Base-by-base conservation (phyloP, 1,284 basidiomycete genomes). In the Calocybe gambosa region DNA sequence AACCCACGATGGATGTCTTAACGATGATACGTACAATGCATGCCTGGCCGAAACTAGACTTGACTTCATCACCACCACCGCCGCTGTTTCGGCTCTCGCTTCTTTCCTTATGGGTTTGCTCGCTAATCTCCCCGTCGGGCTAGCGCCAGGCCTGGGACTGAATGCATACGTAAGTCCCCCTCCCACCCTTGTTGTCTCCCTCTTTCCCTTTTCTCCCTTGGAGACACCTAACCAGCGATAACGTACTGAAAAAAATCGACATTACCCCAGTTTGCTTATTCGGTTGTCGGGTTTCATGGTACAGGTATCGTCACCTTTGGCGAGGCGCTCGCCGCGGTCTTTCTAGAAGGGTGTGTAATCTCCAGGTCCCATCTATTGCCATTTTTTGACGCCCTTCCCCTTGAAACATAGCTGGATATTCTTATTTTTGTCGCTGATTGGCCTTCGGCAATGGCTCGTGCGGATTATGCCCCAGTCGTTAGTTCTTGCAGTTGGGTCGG, bases 361-460 rank as follows among this genome's bases (percentile, higher is more conserved):
- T 12, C 25, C 6, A 15, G 28, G 13, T 29, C 74, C 12, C 6
- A 3, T 58, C 15, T 16, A 18, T n/a, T 5, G n/a, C 1, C 21
- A 21, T 42, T 39, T 26, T 28, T 46, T 49, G 34, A 23, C 35
- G 35, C 20, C 44, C 12, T 19, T 26, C 21, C 25, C 15, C 39
- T 15, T 28, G 47, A 50, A 81, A 9, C 5, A 37, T 16, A 52
- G 85, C 33, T 89, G 89, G 82, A 69, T 94, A 39, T 94, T 94
- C 72, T 77, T 93, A 54, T 58, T 85, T 56, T 73, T 94, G 15
- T 92, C 90, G 0, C 59, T 94, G 26, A 70, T 93, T 41, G 91
- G 91, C 58, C 74, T 94, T 40, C 89, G 91, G 49, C 90, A 93
- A 70, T 93, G 89, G 91, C 75, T 94, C 19, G 88, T 85, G 10